Evolutionary conservation across 495 filamentous ascomycete species (phyloP), one percentile per base, ranked within the genome.

Genomic region (Penicillium daleae): DNA sequence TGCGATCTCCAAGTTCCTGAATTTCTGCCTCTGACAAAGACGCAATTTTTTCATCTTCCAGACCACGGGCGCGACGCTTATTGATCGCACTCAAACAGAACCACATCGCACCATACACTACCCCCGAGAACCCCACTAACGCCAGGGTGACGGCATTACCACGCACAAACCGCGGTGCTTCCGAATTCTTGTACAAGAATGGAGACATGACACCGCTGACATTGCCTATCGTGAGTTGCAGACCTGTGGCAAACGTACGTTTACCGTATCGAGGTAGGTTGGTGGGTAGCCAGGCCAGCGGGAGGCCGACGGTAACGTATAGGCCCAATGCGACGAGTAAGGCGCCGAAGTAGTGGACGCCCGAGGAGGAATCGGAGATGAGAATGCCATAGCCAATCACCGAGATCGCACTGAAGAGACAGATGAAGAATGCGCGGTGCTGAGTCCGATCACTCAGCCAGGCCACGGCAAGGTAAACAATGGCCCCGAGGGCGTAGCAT

Each of bases 321-420:
- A 92, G 72, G 0, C 90, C 90, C 64, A 86, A 78, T 0, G 90
- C 90, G 3, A 92, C 83, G 40, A 92, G 74, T 64, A 91, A 85
- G 51, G 88, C 90, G 15, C 87, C 90, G 44, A 89, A 85, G 62
- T 92, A 93, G 65, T 89, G 87, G 10, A 88, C 89, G 0, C 86
- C 86, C 0, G 82, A 76, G 1, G 82, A 76, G 3, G 82, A 76
- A 58, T 85, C 75, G 6, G 86, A 83, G 31, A 92, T 78, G 49
- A 92, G 66, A 22, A 92, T 77, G 0, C 81, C 87, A 60, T 91
- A 92, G 4, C 90, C 90, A 37, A 90, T 68, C n/a, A 90, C 78
- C 6, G 83, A 85, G 9, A 91, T 75, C 2, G 68, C 66, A 37
- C 81, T 82, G 56, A 89, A 87, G 15, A 83, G 61, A 33, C 87